Evolutionary conservation across 805 yeast species (phyloP).

Genomic region (Metschnikowia peoriensis): DNA sequence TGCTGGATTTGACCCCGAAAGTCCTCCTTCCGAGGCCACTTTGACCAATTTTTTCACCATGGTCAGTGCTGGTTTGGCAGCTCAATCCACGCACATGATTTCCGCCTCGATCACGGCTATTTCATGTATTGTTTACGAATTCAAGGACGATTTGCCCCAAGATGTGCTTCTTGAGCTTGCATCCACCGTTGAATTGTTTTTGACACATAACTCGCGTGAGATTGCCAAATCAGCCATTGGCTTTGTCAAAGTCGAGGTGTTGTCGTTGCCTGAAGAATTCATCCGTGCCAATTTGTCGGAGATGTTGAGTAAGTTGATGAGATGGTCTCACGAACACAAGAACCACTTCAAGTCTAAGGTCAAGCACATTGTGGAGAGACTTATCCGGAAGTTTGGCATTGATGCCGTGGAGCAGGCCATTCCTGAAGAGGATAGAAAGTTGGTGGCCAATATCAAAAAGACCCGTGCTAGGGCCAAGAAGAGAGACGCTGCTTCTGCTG

Average conservation of each 20-base stretch:
- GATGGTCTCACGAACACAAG: constrained; percentile 94
- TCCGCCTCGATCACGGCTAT: constrained; percentile 90
- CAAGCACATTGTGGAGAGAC: constrained; percentile 87
- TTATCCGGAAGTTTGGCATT: constrained; percentile 86
- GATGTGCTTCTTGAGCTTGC: constrained; percentile 70
- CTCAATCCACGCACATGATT: constrained; percentile 91
- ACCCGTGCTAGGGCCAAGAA: constrained; percentile 80
- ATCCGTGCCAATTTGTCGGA: constrained; percentile 65
- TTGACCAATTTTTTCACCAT: constrained; percentile 85
- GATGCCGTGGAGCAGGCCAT: constrained; percentile 78
- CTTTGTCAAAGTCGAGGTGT: constrained; percentile 83
- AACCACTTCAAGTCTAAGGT: constrained; percentile 93
- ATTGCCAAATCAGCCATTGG: constrained; percentile 94
- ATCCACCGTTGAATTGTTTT: constrained; percentile 82
- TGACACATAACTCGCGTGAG: constrained; percentile 88
- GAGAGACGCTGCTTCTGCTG: constrained; percentile 43
- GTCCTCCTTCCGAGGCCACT: constrained; percentile 65
- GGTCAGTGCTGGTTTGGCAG: constrained; percentile 95
- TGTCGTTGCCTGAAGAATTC: constrained; percentile 76
- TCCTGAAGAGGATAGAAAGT: constrained; percentile 87
- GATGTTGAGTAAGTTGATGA: constrained; percentile 69
- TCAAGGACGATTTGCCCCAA: constrained; percentile 59
- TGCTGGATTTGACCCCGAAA: constrained; percentile 61
- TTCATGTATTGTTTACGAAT: constrained; percentile 84
- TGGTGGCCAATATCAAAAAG: constrained; percentile 83